Conservation (phyloP, 495 filamentous ascomycete species). For the Aspergillus sclerotiicarbonarius region DNA sequence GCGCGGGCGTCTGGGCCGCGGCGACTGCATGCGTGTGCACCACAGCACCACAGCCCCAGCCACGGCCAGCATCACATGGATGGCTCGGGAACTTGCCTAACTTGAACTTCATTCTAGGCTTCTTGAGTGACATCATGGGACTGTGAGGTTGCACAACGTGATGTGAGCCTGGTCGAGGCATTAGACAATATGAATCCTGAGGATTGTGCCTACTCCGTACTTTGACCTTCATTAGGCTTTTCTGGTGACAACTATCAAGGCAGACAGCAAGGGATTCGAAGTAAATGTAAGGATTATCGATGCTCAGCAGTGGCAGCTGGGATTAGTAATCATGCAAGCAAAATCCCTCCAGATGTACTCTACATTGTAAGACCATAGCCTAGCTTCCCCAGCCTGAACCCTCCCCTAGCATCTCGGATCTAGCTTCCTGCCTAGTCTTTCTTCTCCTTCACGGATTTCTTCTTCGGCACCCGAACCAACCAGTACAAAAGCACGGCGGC, state of each 20-base stretch:
- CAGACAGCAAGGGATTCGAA: too few relatives aligned
- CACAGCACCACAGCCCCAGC: neutral
- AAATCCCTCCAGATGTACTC: neutral
- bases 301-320: too few relatives aligned
- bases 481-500: constrained; percentile 75
- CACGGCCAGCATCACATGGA: neutral
- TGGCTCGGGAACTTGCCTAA: neutral
- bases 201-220: too few relatives aligned
- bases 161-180: too few relatives aligned
- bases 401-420: neutral
- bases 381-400: neutral
- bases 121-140: too few relatives aligned
- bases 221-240: too few relatives aligned
- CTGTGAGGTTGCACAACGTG: too few relatives aligned
- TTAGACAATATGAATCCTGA: too few relatives aligned
- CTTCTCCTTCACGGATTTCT: constrained; percentile 43
- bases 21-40: neutral
- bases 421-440: constrained; percentile 20
- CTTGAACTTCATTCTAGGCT: neutral
- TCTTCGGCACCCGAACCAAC: constrained; percentile 75
- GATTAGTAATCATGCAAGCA: too few relatives aligned
- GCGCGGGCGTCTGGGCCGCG: neutral
- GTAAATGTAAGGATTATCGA: too few relatives aligned
- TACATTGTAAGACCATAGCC: neutral
- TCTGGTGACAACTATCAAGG: too few relatives aligned